A percentile compares a stretch with the other conserved stretches of the same genome.
These are phyloP conservation scores for Ustilago esculenta DNA, from an alignment of 1,284 basidiomycete genomes.

Conservation along the genomic window DNA sequence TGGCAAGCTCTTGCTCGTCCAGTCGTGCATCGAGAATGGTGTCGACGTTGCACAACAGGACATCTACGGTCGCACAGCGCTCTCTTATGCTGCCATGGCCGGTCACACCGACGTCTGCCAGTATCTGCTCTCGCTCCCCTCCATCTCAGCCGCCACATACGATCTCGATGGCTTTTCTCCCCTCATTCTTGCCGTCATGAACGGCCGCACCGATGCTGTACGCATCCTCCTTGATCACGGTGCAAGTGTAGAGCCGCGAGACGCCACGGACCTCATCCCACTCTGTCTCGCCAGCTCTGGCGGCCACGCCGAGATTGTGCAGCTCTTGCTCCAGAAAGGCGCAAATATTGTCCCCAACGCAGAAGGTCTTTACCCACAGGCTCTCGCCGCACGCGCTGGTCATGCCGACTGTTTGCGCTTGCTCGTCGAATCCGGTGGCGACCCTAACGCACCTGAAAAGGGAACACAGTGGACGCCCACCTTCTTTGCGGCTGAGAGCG, in stretches of 20 bases:
- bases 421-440: constrained; percentile 72
- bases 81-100: constrained; percentile 96
- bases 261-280: constrained; percentile 78
- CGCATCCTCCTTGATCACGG: constrained; percentile 60
- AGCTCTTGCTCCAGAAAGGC: constrained; percentile 79
- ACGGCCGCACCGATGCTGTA: constrained; percentile 81
- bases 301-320: constrained; percentile 85
- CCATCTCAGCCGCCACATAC: constrained; percentile 75
- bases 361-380: constrained; percentile 94
- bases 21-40: constrained; percentile 80
- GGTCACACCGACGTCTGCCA: constrained; percentile 82
- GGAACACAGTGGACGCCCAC: constrained; percentile 96
- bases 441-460: constrained; percentile 81
- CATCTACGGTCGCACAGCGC: constrained; percentile 88
- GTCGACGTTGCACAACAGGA: constrained; percentile 78
- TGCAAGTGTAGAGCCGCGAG: constrained; percentile 53
- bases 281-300: constrained; percentile 89
- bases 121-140: constrained; percentile 77
- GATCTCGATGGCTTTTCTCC: constrained; percentile 86
- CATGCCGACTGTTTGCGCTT: constrained; percentile 83
- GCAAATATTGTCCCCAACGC: constrained; percentile 85
- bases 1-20: constrained; percentile 81
- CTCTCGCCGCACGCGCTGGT: constrained; percentile 96
- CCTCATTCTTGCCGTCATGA: constrained; percentile 88
- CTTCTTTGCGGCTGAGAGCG: constrained; percentile 92